Percentiles rank a stretch among this genome's conserved stretches.
Conservation (phyloP, 2,329 filamentous ascomycete species). For the Botrytis fabae region DNA sequence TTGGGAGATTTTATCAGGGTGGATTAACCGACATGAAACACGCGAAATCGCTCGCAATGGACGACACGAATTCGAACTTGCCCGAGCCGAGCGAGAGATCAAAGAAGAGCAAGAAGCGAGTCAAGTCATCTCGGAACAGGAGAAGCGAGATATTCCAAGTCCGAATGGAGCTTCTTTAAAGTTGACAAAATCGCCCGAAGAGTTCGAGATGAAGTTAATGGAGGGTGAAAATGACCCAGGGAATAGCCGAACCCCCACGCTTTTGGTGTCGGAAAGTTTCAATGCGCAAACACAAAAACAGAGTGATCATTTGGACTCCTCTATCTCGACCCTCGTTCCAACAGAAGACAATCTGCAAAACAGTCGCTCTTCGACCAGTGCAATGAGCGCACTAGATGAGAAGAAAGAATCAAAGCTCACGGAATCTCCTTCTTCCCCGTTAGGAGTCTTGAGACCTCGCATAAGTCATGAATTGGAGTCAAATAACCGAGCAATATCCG, state of each 20-base stretch:
- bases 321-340: not conserved
- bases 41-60: slow-evolving; percentile 61
- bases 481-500: slow-evolving; percentile 23
- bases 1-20: slow-evolving; percentile 66
- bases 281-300: not conserved
- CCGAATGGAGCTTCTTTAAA: not conserved
- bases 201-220: not conserved
- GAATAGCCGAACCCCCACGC: not conserved
- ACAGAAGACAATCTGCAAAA: slow-evolving; percentile 24
- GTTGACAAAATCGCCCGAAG: slow-evolving; percentile 5
- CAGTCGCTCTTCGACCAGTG: slow-evolving; percentile 22
- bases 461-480: not conserved
- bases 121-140: slow-evolving; percentile 18
- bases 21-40: slow-evolving; percentile 62
- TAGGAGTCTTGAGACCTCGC: not conserved
- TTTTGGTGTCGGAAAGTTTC: not conserved
- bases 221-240: not conserved
- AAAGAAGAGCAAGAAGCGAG: slow-evolving; percentile 38
- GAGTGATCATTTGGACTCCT: not conserved
- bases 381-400: slow-evolving; percentile 27
- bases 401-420: slow-evolving; percentile 24
- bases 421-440: slow-evolving; percentile 1
- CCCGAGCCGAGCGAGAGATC: slow-evolving; percentile 44
- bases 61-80: slow-evolving; percentile 49
- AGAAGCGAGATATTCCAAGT: slow-evolving; percentile 14